Evolutionary conservation across 352 stramenopile genomes (phyloP), one percentile per base, ranked within the genome.

Genomic region (Phytophthora colocasiae): DNA sequence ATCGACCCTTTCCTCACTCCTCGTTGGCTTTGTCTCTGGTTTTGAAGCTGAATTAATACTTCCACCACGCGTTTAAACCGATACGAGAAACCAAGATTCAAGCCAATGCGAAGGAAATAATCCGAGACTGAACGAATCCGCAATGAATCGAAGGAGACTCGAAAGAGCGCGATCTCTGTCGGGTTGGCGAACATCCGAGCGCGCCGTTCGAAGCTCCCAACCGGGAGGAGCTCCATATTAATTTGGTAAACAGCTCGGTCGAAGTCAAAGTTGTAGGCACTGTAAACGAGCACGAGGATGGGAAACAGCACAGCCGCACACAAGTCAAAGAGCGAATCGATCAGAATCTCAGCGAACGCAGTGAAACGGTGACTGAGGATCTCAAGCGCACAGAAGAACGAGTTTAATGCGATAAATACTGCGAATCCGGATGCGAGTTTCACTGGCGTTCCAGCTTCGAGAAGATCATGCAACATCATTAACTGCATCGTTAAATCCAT

Each of bases 291-390:
- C 9, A 73, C 44, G 2, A 54, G 0, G 12, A 81, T 52, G 2
- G 76, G 73, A 34, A 73, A 78, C 6, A 72, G 8, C 10, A 84
- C 61, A 1, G 76, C 62, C 17, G 69, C 43, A 12, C 65, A 38
- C 19, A 84, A 40, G 40, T 81, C 76, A 45, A 84, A 84, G 3
- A 77, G 34, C 0, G 61, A 80, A 40, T 83, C 75, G 9, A 78
- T 53, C 14, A 83, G 49, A 12, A 83, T 70, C 38, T 83, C 71
- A 7, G 40, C 26, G 39, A 83, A 71, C 2, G 68, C 68, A 4
- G 71, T 74, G 36, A 69, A 54, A 19, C 44, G 57, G 14, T 46
- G 24, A 6, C 38, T 38, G 11, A 77, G 38, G 17, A 83, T 68
- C 2, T 58, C 51, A 4, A 60, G 22, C 14, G 68, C 72, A 17